A percentile compares a stretch with the other conserved stretches of the same genome.
These are phyloP conservation scores for Acanthochlamys bracteata DNA, from an alignment of 106 monocot genomes.

Conservation along the genomic window DNA sequence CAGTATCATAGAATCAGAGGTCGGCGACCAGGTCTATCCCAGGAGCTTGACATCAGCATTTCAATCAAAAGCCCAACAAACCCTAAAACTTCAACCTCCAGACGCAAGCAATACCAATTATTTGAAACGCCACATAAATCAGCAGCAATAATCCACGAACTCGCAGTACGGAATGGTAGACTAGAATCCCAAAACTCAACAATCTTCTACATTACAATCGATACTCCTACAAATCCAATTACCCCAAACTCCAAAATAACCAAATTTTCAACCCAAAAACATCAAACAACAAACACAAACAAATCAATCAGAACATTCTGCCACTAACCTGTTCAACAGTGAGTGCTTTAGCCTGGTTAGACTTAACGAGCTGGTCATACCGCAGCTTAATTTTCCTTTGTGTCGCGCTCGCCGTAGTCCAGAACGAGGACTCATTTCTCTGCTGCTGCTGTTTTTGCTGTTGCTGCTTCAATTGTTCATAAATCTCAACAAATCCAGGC, in stretches of 20 bases:
- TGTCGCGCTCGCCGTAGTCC: neutral
- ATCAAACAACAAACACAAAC: neutral
- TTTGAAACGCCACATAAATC: too few relatives aligned
- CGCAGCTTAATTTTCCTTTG: constrained; percentile 3
- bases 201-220: too few relatives aligned
- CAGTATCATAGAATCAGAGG: too few relatives aligned
- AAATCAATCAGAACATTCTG: neutral
- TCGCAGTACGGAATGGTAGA: too few relatives aligned
- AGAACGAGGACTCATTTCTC: neutral
- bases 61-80: too few relatives aligned
- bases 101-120: too few relatives aligned
- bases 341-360: constrained; percentile 8
- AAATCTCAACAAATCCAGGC: neutral
- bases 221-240: too few relatives aligned
- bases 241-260: neutral
- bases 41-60: too few relatives aligned
- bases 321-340: neutral
- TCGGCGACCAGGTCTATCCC: too few relatives aligned
- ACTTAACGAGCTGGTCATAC: constrained; percentile 10
- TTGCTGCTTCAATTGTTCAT: neutral
- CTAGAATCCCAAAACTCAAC: too few relatives aligned
- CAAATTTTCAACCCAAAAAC: neutral
- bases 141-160: too few relatives aligned
- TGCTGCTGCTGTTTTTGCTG: neutral
- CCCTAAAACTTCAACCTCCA: too few relatives aligned